Base-by-base conservation (phyloP, 306 rosid species). In the Argentina anserina region DNA sequence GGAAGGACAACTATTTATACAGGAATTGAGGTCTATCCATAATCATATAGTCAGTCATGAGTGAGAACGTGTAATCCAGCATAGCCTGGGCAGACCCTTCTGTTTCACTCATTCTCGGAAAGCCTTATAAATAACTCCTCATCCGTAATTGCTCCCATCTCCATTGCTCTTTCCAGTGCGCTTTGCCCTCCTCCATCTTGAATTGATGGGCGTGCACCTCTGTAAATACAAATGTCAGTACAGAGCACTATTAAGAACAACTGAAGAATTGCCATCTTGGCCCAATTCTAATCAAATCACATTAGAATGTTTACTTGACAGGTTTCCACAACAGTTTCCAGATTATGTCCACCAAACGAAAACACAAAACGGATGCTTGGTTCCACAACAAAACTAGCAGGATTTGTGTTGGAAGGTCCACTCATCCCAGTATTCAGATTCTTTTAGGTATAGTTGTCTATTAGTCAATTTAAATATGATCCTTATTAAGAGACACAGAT, bases 81-180 rank as follows among this genome's bases (percentile, higher is more conserved):
- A 59, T 26, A 43, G 14, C n/a, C 0, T 15, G 6, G 15, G 17
- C 18, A 29, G 36, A 47, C 3, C 53, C 18, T 66, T 43, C n/a
- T 37, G 52, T 67, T 71, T 84, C 59, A 89, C 72, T 81, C 79
- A 59, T 71, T 37, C 75, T 78, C 91, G 43, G 94, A 81, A 71
- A 91, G 99, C 83, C 79, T 58, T 72, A 94, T 75, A 80, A 94
- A 94, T 60, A 94, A 82, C 79, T 91, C 85, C 68, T 94, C 99
- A 41, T 94, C 99, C 7, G 99, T 83, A 73, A 94, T 94, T 31
- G 99, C 96, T 70, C 99, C 99, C 91, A 81, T 75, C 79, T 91
- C 99, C 99, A 91, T 94, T 58, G 99, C 97, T 83, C 95, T 88
- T 84, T 94, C 99, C 64, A 94, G 87, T 21, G 83, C 86, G 79